These are phyloP conservation scores for Trichoderma hamatum DNA, from an alignment of 2,329 filamentous ascomycete genomes.

Conservation along the genomic window DNA sequence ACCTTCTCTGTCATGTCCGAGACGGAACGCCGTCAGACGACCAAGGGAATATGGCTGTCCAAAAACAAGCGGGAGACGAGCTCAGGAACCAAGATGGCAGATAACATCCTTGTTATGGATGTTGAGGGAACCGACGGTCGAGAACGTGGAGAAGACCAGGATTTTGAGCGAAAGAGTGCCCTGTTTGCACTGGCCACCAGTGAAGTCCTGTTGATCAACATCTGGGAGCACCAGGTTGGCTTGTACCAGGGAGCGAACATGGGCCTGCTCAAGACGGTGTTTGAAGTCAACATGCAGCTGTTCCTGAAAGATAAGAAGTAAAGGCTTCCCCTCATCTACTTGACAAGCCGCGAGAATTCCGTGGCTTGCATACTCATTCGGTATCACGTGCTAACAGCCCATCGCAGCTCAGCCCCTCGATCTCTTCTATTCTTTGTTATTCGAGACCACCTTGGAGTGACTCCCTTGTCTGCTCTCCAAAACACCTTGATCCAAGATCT, in stretches of 20 bases:
- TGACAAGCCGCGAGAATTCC: conserved; percentile 5
- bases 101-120: conserved; percentile 99
- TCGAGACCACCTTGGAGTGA: conserved; percentile 91
- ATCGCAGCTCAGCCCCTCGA: conserved; percentile 74
- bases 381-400: conserved; percentile 16
- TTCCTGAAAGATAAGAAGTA: conserved; percentile 96
- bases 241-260: conserved; percentile 98
- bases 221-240: conserved; percentile 99
- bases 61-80: conserved; percentile 78
- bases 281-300: conserved; percentile 96
- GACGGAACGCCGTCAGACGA: conserved; percentile 89
- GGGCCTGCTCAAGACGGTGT: conserved; percentile 97
- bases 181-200: conserved; percentile 96
- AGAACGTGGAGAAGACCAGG: conserved; percentile 95
- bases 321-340: conserved; percentile 37
- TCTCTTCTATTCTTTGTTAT: conserved; percentile 98
- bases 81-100: conserved; percentile 71
- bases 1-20: conserved; percentile 98
- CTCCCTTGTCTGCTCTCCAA: conserved; percentile 85
- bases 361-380: not conserved
- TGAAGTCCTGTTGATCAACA: conserved; percentile 97
- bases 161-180: conserved; percentile 98
- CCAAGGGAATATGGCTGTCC: conserved; percentile 99
- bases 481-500: conserved; percentile 90
- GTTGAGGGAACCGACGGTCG: conserved; percentile 97